Evolutionary conservation across 257 asterid genomes (phyloP).

Genomic region (Solanum habrochaites): DNA sequence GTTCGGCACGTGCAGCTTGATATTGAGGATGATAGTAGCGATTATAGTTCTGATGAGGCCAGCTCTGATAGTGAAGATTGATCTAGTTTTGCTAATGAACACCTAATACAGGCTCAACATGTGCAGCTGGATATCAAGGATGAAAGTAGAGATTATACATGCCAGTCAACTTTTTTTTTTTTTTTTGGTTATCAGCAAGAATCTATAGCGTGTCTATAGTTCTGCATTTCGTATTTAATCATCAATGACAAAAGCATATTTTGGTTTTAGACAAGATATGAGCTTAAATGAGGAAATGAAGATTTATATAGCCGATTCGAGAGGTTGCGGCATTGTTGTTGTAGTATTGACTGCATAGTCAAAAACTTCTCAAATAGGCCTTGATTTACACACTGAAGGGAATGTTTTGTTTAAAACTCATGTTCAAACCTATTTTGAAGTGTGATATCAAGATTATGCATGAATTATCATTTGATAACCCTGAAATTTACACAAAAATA

Average conservation of each 20-base stretch:
- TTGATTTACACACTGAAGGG: background rate
- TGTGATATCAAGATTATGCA: background rate
- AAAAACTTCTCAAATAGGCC: background rate
- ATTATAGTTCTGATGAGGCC: conserved; percentile 55
- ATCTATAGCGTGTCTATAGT: too few relatives aligned
- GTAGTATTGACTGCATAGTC: background rate
- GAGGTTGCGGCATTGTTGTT: background rate
- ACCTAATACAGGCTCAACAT: conserved; percentile 71
- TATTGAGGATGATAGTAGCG: conserved; percentile 70
- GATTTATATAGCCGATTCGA: background rate
- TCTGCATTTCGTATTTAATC: background rate
- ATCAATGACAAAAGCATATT: background rate
- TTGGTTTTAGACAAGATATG: background rate
- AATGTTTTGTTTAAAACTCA: background rate
- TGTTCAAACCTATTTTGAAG: background rate
- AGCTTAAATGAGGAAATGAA: background rate
- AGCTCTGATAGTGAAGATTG: conserved; percentile 78
- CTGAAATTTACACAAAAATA: background rate
- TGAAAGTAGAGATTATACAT: conserved; percentile 39
- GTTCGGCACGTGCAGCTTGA: conserved; percentile 93
- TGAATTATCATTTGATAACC: background rate
- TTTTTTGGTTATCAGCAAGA: background rate
- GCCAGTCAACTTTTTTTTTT: background rate
- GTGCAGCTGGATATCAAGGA: conserved; percentile 87
- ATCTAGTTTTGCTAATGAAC: background rate